A percentile compares a stretch with the other conserved stretches of the same genome.
Evolutionary conservation across 495 filamentous ascomycete species (phyloP).

Genomic region (Cairneyella variabilis): DNA sequence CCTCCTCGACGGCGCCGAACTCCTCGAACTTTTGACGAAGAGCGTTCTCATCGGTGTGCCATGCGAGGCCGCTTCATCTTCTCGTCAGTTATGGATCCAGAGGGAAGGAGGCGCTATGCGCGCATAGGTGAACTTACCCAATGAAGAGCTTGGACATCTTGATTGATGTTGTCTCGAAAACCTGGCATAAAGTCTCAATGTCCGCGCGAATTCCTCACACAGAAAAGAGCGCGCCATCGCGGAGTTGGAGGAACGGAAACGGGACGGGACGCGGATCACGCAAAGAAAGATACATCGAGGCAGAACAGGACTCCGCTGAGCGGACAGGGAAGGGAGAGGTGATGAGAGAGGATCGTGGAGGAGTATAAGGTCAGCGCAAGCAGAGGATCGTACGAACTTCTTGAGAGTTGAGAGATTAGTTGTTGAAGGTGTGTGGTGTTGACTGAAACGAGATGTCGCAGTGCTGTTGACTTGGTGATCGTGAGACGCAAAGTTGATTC

Average conservation of each 20-base stretch:
- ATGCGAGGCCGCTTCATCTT: constrained; percentile 79
- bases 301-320: constrained; percentile 27
- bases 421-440: constrained; percentile 10
- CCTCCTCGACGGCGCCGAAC: constrained; percentile 87
- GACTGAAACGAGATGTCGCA: not conserved
- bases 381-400: constrained; percentile 31
- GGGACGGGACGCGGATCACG: constrained; percentile 26
- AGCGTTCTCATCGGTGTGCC: constrained; percentile 89
- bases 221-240: constrained; percentile 27
- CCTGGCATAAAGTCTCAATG: constrained; percentile 32
- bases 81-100: constrained; percentile 22
- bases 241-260: constrained; percentile 18
- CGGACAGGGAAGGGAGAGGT: constrained; percentile 22
- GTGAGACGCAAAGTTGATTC: constrained; percentile 20
- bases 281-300: constrained; percentile 32
- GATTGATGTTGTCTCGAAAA: constrained; percentile 23
- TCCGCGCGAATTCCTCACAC: constrained; percentile 26
- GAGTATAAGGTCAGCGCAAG: constrained; percentile 26
- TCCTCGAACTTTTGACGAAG: constrained; percentile 84
- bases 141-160: constrained; percentile 89
- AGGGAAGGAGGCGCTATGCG: constrained; percentile 7
- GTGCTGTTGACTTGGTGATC: constrained; percentile 5
- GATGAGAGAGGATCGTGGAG: constrained; percentile 19
- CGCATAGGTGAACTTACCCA: constrained; percentile 57
- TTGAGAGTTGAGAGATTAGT: constrained; percentile 16